Evolutionary conservation across 495 filamentous ascomycete genomes (phyloP), one percentile per base, ranked within the genome.

Genomic region (Echria macrotheca): DNA sequence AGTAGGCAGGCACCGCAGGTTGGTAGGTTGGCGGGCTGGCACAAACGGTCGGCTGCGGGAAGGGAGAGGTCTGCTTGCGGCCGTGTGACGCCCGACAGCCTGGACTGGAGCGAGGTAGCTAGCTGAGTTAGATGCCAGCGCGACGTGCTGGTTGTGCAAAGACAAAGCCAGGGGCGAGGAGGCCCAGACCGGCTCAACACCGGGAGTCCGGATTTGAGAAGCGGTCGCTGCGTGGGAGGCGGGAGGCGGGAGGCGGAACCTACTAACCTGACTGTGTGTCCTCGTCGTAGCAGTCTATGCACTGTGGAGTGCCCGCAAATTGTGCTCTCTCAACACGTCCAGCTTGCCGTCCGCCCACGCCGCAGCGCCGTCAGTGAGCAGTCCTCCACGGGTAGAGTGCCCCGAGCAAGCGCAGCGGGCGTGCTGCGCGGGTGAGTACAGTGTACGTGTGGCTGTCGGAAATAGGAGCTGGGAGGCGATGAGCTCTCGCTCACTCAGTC

Each of bases 381-480:
- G n/a, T n/a, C n/a, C n/a, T n/a, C n/a, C n/a, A n/a, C n/a, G n/a
- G n/a, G n/a, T n/a, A n/a, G n/a, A n/a, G n/a, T n/a, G n/a, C n/a
- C n/a, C n/a, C n/a, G n/a, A n/a, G n/a, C n/a, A n/a, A n/a, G n/a
- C n/a, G n/a, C n/a, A n/a, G n/a, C n/a, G n/a, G n/a, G n/a, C n/a
- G n/a, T 29, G 41, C 25, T 14, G 5, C 19, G 25, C 9, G 43
- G 19, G 25, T 12, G 14, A 17, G 43, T 41, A 22, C 21, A 22
- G 17, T 9, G 15, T 3, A 21, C 21, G 28, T 18, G 28, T 19
- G 25, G n/a, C n/a, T 19, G 44, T 33, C 44, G 44, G 31, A 36
- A 36, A 46, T 36, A 32, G 44, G 29, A 46, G 14, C 43, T 36
- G 19, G 43, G 44, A 46, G 44, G 28, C 44, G 28, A 33, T 19